Conservation (phyloP, 768 basidiomycete species). For the Crassisporium funariophilum region DNA sequence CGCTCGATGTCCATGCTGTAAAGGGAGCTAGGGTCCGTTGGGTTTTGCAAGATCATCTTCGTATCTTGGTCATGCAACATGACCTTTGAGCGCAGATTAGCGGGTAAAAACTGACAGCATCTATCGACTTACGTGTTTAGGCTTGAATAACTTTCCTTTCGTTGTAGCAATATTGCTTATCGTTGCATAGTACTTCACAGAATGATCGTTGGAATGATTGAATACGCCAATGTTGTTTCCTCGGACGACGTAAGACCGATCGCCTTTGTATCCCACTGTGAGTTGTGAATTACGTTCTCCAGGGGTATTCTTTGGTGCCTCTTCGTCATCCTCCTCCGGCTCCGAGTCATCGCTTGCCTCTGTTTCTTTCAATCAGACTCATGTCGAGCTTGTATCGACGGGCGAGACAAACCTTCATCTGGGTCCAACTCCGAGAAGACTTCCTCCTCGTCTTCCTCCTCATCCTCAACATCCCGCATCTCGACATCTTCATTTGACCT, state of each 20-base stretch:
- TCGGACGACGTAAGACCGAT: slow-evolving; percentile 90
- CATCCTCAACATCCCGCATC: slow-evolving; percentile 78
- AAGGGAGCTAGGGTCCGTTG: slow-evolving; percentile 75
- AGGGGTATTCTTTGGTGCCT: slow-evolving; percentile 37
- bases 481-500: slow-evolving; percentile 84
- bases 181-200: slow-evolving; percentile 84
- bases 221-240: slow-evolving; percentile 93
- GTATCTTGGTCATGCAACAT: slow-evolving; percentile 97
- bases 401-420: slow-evolving; percentile 51
- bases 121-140: slow-evolving; percentile 65
- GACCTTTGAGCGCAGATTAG: slow-evolving; percentile 54
- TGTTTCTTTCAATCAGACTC: slow-evolving; percentile 23
- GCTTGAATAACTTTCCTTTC: slow-evolving; percentile 83
- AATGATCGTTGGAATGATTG: slow-evolving; percentile 65
- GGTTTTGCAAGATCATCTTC: slow-evolving; percentile 93
- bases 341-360: slow-evolving; percentile 48
- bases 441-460: slow-evolving; percentile 80
- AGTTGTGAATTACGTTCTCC: slow-evolving; percentile 85
- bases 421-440: slow-evolving; percentile 68
- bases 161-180: slow-evolving; percentile 82
- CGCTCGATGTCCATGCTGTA: slow-evolving; percentile 92
- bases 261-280: slow-evolving; percentile 93
- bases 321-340: slow-evolving; percentile 49
- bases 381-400: not conserved
- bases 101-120: not conserved